Conservation (phyloP, 1,139 yeast genomes). For the Zhuliangozyma parablackwelliae region DNA sequence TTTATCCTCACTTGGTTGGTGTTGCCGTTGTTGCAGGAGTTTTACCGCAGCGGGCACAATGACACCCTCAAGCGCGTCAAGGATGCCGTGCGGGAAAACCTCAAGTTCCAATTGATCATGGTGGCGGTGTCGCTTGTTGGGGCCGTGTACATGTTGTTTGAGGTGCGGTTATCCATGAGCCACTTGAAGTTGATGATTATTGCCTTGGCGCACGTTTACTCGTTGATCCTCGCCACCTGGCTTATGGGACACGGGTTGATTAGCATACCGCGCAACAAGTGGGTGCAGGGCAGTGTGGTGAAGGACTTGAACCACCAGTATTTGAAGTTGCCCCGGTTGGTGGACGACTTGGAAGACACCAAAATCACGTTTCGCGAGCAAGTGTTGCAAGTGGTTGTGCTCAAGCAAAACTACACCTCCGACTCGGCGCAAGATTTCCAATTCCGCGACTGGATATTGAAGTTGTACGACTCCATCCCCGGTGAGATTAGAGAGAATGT, state of each 20-base stretch:
- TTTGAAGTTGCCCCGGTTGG: constrained; percentile 50
- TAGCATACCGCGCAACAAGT: constrained; percentile 56
- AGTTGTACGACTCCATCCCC: constrained; percentile 30
- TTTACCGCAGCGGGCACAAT: constrained; percentile 65
- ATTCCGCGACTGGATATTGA: constrained; percentile 41
- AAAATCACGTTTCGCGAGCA: constrained; percentile 61
- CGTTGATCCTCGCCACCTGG: constrained; percentile 74
- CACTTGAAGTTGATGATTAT: constrained; percentile 66
- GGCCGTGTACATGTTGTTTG: constrained; percentile 55
- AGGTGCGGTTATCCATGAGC: constrained; percentile 53
- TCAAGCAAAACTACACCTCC: constrained; percentile 34
- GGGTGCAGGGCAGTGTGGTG: constrained; percentile 46
- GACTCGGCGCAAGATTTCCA: constrained; percentile 26
- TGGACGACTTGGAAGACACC: constrained; percentile 64
- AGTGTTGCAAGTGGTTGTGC: constrained; percentile 54
- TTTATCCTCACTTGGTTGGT: constrained; percentile 71
- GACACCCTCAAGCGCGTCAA: constrained; percentile 40
- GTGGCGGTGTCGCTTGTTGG: constrained; percentile 52
- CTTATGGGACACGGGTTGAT: constrained; percentile 81
- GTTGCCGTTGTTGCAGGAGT: constrained; percentile 69
- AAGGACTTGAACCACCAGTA: constrained; percentile 43
- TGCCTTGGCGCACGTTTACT: constrained; percentile 76
- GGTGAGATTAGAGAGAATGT: constrained; percentile 30
- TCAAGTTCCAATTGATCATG: constrained; percentile 58
- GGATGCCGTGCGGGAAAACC: constrained; percentile 55